phyloP scores from a whole-genome alignment of 768 basidiomycete genomes.

The Leccinellum rugosiceps region DNA sequence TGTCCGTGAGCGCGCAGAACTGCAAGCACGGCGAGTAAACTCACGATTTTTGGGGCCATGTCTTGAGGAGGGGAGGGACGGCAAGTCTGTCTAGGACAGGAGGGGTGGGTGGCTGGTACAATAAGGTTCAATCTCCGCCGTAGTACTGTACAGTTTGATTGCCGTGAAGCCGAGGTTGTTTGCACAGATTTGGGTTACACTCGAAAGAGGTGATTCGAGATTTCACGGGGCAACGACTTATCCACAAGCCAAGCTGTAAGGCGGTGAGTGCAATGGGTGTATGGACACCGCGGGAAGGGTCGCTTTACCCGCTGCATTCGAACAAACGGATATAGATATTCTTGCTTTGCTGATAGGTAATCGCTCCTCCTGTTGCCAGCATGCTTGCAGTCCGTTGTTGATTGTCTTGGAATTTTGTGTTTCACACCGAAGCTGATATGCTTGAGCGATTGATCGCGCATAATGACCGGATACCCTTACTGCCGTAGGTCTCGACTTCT shows the following conservation, averaged over 20 bases:
- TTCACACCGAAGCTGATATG: constrained; percentile 76
- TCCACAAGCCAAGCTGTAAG: constrained; percentile 27
- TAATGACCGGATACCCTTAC: constrained; percentile 94
- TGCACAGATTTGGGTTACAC: constrained; percentile 33
- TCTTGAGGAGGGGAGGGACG: constrained; percentile 19
- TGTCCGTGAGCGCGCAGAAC: not conserved
- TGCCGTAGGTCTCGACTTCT: constrained; percentile 47
- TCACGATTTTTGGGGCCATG: constrained; percentile 82
- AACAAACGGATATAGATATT: constrained; percentile 77
- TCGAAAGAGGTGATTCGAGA: not conserved
- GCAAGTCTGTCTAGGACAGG: constrained; percentile 3
- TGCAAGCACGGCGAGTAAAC: constrained; percentile 11
- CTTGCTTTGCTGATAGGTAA: constrained; percentile 88
- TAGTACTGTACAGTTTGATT: constrained; percentile 53
- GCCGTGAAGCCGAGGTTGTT: constrained; percentile 29
- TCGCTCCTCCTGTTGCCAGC: constrained; percentile 21
- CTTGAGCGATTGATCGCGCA: constrained; percentile 89
- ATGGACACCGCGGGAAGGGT: constrained; percentile 72
- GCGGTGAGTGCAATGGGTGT: constrained; percentile 68
- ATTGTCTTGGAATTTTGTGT: constrained; percentile 10
- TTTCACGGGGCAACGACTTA: not conserved
- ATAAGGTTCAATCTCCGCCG: constrained; percentile 55
- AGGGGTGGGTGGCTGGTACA: constrained; percentile 25
- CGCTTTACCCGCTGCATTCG: constrained; percentile 80
- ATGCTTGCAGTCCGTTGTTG: constrained; percentile 13